phyloP scores from a whole-genome alignment of 179 eudicot species.

The Vitellaria paradoxa region DNA sequence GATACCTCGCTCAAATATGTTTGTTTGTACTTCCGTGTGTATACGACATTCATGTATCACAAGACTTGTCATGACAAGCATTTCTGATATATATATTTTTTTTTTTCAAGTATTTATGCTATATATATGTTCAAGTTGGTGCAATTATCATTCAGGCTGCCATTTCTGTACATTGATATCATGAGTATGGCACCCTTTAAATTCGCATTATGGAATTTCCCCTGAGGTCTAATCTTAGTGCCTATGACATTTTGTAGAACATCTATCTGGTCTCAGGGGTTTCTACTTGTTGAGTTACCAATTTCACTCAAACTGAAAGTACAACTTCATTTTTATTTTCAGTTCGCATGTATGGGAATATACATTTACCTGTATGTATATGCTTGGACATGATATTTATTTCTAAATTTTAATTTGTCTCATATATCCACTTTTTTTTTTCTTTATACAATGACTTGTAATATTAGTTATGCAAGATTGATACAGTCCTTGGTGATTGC shows the following conservation, averaged over 20 bases:
- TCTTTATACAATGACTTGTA: not conserved
- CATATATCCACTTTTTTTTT: not conserved
- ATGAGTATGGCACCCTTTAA: not conserved
- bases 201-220: not conserved
- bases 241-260: not conserved
- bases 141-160: conserved; percentile 2
- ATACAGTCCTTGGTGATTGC: not conserved
- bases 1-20: too few species aligned
- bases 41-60: too few species aligned
- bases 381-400: not conserved
- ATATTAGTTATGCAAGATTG: not conserved
- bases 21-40: too few species aligned
- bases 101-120: too few species aligned
- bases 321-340: not conserved
- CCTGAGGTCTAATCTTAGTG: not conserved
- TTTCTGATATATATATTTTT: too few species aligned
- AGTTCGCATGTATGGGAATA: too few species aligned
- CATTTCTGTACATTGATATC: not conserved
- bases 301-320: not conserved
- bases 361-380: not conserved
- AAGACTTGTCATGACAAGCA: too few species aligned
- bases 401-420: not conserved
- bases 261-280: conserved; percentile 3
- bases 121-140: conserved; percentile 5
- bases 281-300: not conserved